Evolutionary conservation across 23 red algal genomes (phyloP), one percentile per base, ranked within the genome.

Genomic region (Gracilaria gracilis): DNA sequence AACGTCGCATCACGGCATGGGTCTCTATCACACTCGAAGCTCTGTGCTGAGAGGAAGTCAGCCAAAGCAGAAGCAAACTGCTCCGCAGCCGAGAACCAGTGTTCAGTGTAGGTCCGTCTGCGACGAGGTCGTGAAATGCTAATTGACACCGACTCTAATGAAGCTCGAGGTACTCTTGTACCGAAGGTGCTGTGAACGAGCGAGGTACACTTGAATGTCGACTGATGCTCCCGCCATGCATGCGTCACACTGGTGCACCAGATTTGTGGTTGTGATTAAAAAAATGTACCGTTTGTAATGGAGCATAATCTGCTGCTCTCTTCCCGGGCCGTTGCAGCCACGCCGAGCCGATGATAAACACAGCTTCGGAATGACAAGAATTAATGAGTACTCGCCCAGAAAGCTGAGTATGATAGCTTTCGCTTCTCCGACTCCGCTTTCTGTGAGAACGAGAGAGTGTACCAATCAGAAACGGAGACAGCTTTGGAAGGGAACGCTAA

Each of bases 1-100:
- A 32, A 69, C 8, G 64, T 69, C 32, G 64, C 9, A 69, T 69
- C 64, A 69, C 64, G 64, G 32, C 64, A 69, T 37, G 64, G 37
- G 0, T 9, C 59, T 55, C 24, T 29, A 9, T 31, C 6, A 13
- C 4, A 9, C 11, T 62, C 3, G 13, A 31, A 69, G 64, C 37
- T 69, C 9, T 37, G 37, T 13, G 32, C 32, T 69, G 64, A 37
- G 28, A 5, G 17, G 13, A 19, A 29, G 21, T 0, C 27, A n/a
- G 2, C 19, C 24, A 14, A 62, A 2, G 59, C 16, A 55, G 9
- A 15, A 15, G 19, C 1, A 55, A 15, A 19, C 51, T 55, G 51
- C 51, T 46, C 51, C 17, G 8, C 9, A 15, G 51, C 17, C 19
- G 14, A 19, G 16, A 55, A 55, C 51, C 51, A 55, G 51, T 6